Evolutionary conservation across 345 rosid genomes (phyloP), one percentile per base, ranked within the genome.

Genomic region (Sisymbrium irio): DNA sequence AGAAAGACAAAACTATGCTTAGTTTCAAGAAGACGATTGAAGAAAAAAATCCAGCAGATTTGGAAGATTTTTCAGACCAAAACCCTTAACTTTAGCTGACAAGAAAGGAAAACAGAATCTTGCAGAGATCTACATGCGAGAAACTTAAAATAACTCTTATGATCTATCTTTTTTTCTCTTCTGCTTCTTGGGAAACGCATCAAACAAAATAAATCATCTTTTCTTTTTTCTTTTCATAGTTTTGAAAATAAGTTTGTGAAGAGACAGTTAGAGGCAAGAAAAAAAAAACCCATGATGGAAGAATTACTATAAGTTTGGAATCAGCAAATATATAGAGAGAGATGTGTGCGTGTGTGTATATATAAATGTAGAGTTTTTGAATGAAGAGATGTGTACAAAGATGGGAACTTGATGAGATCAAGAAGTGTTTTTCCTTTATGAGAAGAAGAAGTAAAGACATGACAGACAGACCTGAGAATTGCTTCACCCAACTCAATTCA

Each of bases 381-480:
- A 49, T 5, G 70, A 71, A 77, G 77, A 70, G 73, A 71, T 32
- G 73, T 78, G 69, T 78, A 68, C 78, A 78, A 73, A 73, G 74
- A 60, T n/a, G 69, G 67, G 81, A 69, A 57, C 62, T 42, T 73
- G 81, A 78, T 58, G 69, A 78, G 82, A 78, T 62, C 65, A 59
- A 73, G 49, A 69, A 74, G 80, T 54, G 75, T 62, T 71, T 28
- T 78, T 78, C 70, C 60, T 18, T 74, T 46, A 66, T n/a, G 73
- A 79, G 74, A 82, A 42, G 71, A 69, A 59, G 67, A 82, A 47
- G 71, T 69, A 72, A 71, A 56, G 80, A 71, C 76, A 77, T 69
- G 73, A 59, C 84, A 77, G 74, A 79, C 88, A 67, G 80, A 86
- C 89, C 91, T 87, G 84, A 72, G 82, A 77, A 65, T 77, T 40